Base-by-base conservation (phyloP, 257 asterid genomes). In the Prunella vulgaris region DNA sequence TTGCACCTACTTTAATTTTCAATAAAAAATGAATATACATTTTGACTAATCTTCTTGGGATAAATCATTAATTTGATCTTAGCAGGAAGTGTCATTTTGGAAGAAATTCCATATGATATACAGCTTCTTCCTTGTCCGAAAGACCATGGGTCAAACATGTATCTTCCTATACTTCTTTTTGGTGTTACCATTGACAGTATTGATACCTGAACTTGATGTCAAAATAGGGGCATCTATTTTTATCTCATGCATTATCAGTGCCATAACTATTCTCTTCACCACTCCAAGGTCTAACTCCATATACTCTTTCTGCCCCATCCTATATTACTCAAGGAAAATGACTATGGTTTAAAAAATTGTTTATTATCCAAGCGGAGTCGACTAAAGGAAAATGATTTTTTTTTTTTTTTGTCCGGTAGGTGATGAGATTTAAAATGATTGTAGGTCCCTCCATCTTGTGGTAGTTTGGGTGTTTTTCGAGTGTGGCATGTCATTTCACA, bases 101-200 rank as follows among this genome's bases (percentile, higher is more conserved):
- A 87, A 77, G 82, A 89, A 85, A 81, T 58, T 80, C 5, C 77
- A 89, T 33, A 84, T 88, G 57, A 70, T 88, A 5, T 88, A 88
- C 76, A 83, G 83, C 80, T 88, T 86, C 82, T 88, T 88, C 87
- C 67, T 84, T 5, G 86, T 89, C 13, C 52, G 96, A 69, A 89
- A 86, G 80, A 77, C 83, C 12, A 53, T 84, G 10, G 94, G 87
- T 52, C 51, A 20, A 32, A 87, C 82, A 40, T 85, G 66, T 80
- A 76, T 57, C 75, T 89, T 89, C 72, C 68, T 82, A 7, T 82
- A 84, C 58, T 85, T 82, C 84, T 85, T 88, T 48, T 27, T 87
- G 1, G 86, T 87, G 28, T 54, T 89, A 27, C 96, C 96, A 5
- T 76, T 84, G 25, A 75, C 87, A 24, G 82, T 82, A 4, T 65